Percentiles rank a stretch among this genome's conserved stretches.
Conservation (phyloP, 148 eudicot genomes). For the Hydrangea macrophylla region DNA sequence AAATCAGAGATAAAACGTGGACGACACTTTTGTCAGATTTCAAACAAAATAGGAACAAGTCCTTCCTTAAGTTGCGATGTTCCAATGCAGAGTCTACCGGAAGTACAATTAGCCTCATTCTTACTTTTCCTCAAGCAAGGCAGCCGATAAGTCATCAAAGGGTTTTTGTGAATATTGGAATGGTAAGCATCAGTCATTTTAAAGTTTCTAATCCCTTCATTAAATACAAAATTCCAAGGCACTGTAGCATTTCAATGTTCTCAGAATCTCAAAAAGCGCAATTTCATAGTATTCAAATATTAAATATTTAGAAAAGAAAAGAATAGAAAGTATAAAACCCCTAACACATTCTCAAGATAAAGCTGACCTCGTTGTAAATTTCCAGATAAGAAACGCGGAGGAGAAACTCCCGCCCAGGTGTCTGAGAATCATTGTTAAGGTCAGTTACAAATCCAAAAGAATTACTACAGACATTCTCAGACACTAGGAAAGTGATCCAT, state of each 20-base stretch:
- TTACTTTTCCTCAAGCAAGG: not conserved
- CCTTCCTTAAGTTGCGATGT: not conserved
- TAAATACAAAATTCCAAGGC: not conserved
- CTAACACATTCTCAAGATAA: not conserved
- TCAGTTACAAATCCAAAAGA: constrained; percentile 7
- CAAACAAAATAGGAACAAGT: not conserved
- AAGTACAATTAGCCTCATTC: not conserved
- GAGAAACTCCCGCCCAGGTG: constrained; percentile 74
- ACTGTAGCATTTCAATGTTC: not conserved
- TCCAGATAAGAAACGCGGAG: constrained; percentile 86
- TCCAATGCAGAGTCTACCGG: not conserved
- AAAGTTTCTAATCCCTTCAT: no score
- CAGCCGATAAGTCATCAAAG: no score
- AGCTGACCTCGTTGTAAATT: constrained; percentile 79
- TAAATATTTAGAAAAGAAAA: not conserved
- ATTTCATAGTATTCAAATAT: not conserved
- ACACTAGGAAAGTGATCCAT: not conserved
- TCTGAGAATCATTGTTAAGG: constrained; percentile 35
- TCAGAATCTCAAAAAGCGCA: not conserved
- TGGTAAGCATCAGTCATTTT: no score
- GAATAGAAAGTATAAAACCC: constrained; percentile 1
- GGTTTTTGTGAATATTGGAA: no score
- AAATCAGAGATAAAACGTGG: not conserved
- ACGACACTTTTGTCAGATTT: not conserved
- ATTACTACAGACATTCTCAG: not conserved